A percentile compares a stretch with the other conserved stretches of the same genome.
These are phyloP conservation scores for Aspergillus taichungensis DNA, from an alignment of 495 filamentous ascomycete species.

Conservation along the genomic window DNA sequence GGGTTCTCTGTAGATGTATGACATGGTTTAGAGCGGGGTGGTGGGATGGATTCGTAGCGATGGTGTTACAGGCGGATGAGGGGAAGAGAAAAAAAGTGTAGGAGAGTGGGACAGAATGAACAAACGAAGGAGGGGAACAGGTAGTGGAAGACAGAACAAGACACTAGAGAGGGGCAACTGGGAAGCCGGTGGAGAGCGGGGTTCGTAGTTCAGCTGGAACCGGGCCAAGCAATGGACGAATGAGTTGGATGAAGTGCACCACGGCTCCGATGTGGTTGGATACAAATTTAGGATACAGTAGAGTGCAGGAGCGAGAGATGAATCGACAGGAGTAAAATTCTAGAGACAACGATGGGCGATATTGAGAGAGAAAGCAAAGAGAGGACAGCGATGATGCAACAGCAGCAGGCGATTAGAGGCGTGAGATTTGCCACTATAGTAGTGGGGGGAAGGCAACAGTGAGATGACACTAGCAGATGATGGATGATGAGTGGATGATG, in stretches of 20 bases:
- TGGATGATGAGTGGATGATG: background rate
- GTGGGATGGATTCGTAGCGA: slow-evolving; percentile 1
- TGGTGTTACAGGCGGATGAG: background rate
- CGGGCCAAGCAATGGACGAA: background rate
- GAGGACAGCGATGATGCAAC: too few relatives aligned
- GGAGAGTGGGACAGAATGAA: background rate
- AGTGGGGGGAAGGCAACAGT: background rate
- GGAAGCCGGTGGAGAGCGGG: slow-evolving; percentile 1
- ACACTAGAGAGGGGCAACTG: background rate
- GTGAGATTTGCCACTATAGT: too few relatives aligned
- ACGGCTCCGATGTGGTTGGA: too few relatives aligned
- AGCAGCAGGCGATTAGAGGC: too few relatives aligned
- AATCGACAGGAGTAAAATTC: background rate
- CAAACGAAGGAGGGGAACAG: background rate
- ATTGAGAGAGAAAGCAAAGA: background rate
- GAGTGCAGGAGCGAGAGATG: background rate
- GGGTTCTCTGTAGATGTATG: slow-evolving; percentile 35
- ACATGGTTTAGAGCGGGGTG: slow-evolving; percentile 19
- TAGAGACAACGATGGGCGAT: background rate
- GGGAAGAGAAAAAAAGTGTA: background rate
- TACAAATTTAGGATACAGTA: background rate
- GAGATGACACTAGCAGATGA: background rate
- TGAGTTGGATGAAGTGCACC: too few relatives aligned
- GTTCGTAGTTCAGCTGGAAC: background rate
- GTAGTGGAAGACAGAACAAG: background rate